Evolutionary conservation across 1,139 yeast species (phyloP).

Genomic region (Scheffersomyces cryptocercus): DNA sequence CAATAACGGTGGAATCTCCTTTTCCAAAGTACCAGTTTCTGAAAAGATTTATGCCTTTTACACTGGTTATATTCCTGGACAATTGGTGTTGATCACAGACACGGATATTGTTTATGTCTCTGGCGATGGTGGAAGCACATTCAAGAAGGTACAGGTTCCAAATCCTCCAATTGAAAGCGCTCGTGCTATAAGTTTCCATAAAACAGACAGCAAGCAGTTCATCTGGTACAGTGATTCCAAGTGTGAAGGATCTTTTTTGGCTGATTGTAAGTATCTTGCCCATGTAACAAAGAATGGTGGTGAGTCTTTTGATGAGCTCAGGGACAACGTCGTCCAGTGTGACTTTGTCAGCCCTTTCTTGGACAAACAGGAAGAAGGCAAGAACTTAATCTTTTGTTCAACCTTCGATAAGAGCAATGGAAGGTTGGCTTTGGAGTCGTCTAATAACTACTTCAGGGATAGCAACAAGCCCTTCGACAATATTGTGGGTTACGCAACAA

Average conservation of each 20-base stretch:
- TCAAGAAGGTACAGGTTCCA: conserved; percentile 30
- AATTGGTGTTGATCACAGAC: conserved; percentile 61
- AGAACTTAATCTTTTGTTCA: conserved; percentile 66
- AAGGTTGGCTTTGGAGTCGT: conserved; percentile 42
- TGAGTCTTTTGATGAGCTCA: conserved; percentile 52
- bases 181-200: conserved; percentile 57
- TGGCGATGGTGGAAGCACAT: conserved; percentile 65
- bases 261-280: conserved; percentile 56
- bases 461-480: conserved; percentile 44
- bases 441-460: conserved; percentile 53
- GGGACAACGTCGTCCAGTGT: conserved; percentile 58
- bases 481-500: conserved; percentile 65
- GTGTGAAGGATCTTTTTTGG: not conserved
- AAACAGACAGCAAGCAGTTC: conserved; percentile 53
- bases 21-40: conserved; percentile 49
- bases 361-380: conserved; percentile 30
- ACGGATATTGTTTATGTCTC: conserved; percentile 56
- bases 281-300: conserved; percentile 68
- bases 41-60: conserved; percentile 55
- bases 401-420: conserved; percentile 14
- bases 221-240: conserved; percentile 60
- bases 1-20: conserved; percentile 72
- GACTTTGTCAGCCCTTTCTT: conserved; percentile 63
- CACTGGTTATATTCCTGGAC: conserved; percentile 65
- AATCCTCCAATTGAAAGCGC: conserved; percentile 25